phyloP scores from a whole-genome alignment of 2,329 filamentous ascomycete genomes.

The Calycina marina region DNA sequence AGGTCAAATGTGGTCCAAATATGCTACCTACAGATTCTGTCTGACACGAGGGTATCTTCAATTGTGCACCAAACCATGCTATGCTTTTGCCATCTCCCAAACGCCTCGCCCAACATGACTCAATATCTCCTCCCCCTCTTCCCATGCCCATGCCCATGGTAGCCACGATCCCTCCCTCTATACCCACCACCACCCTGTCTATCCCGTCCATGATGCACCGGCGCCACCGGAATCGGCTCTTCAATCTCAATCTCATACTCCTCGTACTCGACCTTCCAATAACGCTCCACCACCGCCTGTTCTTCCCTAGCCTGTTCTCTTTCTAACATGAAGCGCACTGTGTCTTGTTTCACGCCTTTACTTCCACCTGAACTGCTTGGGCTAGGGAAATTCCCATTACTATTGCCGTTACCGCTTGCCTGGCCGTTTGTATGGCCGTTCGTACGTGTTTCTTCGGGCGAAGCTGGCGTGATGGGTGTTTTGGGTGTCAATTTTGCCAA shows the following conservation, averaged over 20 bases:
- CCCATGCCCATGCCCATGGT: neutral
- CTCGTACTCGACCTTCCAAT: slow-evolving; percentile 60
- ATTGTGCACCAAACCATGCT: too few species aligned
- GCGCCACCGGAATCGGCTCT: slow-evolving; percentile 31
- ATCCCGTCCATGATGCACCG: slow-evolving; percentile 4
- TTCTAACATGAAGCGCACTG: slow-evolving; percentile 81
- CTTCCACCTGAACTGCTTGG: slow-evolving; percentile 11
- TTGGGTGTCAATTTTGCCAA: slow-evolving; percentile 23
- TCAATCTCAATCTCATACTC: slow-evolving; percentile 70
- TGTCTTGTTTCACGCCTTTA: slow-evolving; percentile 49
- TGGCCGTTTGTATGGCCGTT: slow-evolving; percentile 20
- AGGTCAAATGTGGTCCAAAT: too few species aligned
- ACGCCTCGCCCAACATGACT: too few species aligned
- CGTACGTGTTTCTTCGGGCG: slow-evolving; percentile 19
- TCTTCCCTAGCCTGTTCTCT: slow-evolving; percentile 61
- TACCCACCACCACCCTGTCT: neutral
- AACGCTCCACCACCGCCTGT: slow-evolving; percentile 48
- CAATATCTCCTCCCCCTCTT: too few species aligned
- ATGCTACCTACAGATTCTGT: too few species aligned
- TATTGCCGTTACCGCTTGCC: slow-evolving; percentile 20
- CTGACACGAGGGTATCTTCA: too few species aligned
- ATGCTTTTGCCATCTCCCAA: too few species aligned
- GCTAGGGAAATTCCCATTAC: slow-evolving; percentile 18
- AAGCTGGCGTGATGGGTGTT: slow-evolving; percentile 22
- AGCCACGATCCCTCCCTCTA: neutral